These are phyloP conservation scores for Colletotrichum endophyticum DNA, from an alignment of 2,329 filamentous ascomycete genomes.

Conservation along the genomic window DNA sequence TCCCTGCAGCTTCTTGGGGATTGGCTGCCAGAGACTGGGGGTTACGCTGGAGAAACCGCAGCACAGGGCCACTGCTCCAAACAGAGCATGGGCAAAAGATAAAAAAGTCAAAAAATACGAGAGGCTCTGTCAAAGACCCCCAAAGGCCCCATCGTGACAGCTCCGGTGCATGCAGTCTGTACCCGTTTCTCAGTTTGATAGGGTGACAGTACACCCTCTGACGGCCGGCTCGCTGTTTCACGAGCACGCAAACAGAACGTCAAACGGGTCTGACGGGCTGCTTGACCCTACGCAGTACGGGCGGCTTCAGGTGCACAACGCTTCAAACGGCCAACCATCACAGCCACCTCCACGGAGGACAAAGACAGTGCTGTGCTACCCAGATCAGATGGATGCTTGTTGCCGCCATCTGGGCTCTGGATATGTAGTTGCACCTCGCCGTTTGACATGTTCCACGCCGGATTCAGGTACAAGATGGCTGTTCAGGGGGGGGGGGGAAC, in stretches of 20 bases:
- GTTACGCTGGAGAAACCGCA: not conserved
- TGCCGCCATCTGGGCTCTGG: not conserved
- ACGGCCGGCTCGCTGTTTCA: constrained; percentile 12
- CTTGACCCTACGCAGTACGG: not conserved
- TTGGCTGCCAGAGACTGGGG: constrained; percentile 11
- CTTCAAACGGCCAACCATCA: constrained; percentile 12
- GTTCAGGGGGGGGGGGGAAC: not conserved
- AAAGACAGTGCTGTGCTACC: not conserved
- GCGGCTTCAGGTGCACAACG: constrained; percentile 12
- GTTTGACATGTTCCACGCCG: constrained; percentile 2
- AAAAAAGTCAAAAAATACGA: constrained; percentile 12
- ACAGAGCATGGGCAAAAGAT: not conserved
- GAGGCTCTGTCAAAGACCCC: not conserved
- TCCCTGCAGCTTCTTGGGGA: constrained; percentile 10
- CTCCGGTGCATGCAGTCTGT: not conserved
- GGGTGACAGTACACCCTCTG: constrained; percentile 8
- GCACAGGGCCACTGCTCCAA: constrained; percentile 2
- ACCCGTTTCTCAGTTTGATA: constrained; percentile 4
- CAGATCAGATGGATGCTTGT: not conserved
- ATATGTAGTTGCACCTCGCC: not conserved
- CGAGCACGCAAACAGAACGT: constrained; percentile 11
- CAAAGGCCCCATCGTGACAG: not conserved
- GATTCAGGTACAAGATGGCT: constrained; percentile 6
- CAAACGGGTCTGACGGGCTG: constrained; percentile 15
- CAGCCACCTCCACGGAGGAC: constrained; percentile 13